Base-by-base conservation (phyloP, 192 early-diverging fungal species). In the Coemansia sp. region DNA sequence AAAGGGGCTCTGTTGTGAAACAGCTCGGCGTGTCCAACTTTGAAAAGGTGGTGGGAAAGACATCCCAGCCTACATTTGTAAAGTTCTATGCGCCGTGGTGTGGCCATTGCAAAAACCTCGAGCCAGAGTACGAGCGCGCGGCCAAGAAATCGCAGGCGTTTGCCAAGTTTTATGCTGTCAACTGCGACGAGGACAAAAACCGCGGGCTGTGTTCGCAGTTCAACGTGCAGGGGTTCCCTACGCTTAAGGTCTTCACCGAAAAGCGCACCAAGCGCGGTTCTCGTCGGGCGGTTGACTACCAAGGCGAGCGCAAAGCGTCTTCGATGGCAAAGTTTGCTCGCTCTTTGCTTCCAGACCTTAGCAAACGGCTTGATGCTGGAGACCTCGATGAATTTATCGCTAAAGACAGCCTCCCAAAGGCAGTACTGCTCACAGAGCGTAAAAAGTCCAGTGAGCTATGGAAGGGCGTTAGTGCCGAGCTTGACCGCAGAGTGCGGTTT, bases 21-120 rank as follows among this genome's bases (percentile, higher is more conserved):
- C 68, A 69, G 45, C 84, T 92, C 42, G 74, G 64, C 52, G 56
- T 76, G 14, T 76, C 73, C 40, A 93, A 80, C 74, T 97, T 96
- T 82, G 73, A 84, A 25, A 62, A 66, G 0, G 79, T 80, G 32
- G 72, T 93, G 69, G 64, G 83, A n/a, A 71, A 75, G 4, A 86
- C 89, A 63, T 80, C 89, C 8, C 75, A 94, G 69, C 85, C 90
- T 7, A 93, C 92, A 16, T 86, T 94, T 62, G 91, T 93, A 22
- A 93, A 96, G 73, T 98, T 98, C 75, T 97, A 89, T 68, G 96
- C 95, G 11, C 96, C 96, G 30, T 98, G 96, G 93, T 96, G 95
- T 78, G 94, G 94, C 20, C 92, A 96, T 78, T 98, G 96, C 75
- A 87, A 95, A 84, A 90, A 82, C 25, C 68, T 94, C 64, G 89